Evolutionary conservation across 116 monocot genomes (phyloP), one percentile per base, ranked within the genome.

Genomic region (Papilionanthe hybrid): DNA sequence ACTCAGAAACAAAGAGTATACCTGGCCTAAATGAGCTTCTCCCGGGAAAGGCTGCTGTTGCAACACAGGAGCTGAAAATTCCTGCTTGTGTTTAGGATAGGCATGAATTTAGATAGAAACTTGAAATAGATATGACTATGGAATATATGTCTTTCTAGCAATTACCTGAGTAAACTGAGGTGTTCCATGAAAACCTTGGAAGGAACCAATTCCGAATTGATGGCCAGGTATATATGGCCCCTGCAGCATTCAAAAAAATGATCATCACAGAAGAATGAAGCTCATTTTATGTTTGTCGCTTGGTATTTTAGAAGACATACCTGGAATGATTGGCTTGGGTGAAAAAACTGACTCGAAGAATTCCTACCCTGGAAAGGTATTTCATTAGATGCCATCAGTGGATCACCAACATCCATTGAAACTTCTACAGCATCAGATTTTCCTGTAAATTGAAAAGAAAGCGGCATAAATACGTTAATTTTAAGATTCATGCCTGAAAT

Each of bases 121-220:
- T 22, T 0, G 6, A 13, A 74, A 72, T 23, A 53, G 17, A 5
- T 42, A 67, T 45, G 50, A 37, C 11, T 7, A 48, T 74, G 43
- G 29, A 42, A 9, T 28, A 79, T 11, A 71, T 71, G 7, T 5
- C 18, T 13, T 17, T 56, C 44, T 74, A 37, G 18, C n/a, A 19
- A 48, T 85, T 80, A 88, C 88, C 88, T 91, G 91, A 83, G 72
- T 82, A 83, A 91, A 89, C 28, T 86, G 91, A 73, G 91, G 44
- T 75, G 85, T 87, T 80, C 78, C 83, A 45, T 87, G 88, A 71
- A 83, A 88, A 49, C 86, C 83, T 75, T 88, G 91, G 27, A 84
- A 28, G 47, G 86, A 30, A 20, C 85, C 83, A 60, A 85, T 81
- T 41, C 84, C 89, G 81, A 86, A 91, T 45, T 89, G 90, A 76